phyloP scores from a whole-genome alignment of 106 monocot genomes.

The Acanthochlamys bracteata region DNA sequence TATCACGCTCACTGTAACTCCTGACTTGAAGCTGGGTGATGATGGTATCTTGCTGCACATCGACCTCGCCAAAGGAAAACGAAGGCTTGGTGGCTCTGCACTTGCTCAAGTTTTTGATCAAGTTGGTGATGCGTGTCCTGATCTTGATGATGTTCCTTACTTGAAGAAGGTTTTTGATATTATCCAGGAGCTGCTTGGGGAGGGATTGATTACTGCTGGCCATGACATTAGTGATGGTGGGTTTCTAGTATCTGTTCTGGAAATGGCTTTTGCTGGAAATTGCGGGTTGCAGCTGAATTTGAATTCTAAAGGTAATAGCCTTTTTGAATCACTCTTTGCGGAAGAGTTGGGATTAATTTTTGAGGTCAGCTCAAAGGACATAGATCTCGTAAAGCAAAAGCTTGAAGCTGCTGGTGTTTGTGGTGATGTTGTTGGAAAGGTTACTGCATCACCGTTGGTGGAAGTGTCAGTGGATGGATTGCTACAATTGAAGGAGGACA shows the following conservation, averaged over 20 bases:
- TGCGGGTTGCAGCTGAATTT: constrained; percentile 64
- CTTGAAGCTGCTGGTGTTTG: constrained; percentile 40
- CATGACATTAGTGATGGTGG: constrained; percentile 98
- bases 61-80: constrained; percentile 58
- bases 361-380: constrained; percentile 41
- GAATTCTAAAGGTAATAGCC: constrained; percentile 22
- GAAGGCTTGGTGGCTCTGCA: constrained; percentile 81
- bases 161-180: constrained; percentile 55
- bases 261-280: constrained; percentile 98
- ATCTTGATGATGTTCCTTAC: constrained; percentile 81
- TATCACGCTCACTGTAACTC: constrained; percentile 88
- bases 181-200: constrained; percentile 58
- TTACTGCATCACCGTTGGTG: constrained; percentile 39
- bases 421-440: constrained; percentile 54
- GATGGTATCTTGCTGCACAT: constrained; percentile 67
- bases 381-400: constrained; percentile 34
- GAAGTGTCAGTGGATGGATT: constrained; percentile 55
- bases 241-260: constrained; percentile 54
- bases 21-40: constrained; percentile 76
- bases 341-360: constrained; percentile 89
- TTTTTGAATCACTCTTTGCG: constrained; percentile 57
- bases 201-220: constrained; percentile 66
- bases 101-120: constrained; percentile 82
- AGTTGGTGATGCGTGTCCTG: constrained; percentile 71
- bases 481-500: constrained; percentile 53